Base-by-base conservation (phyloP, 2,329 filamentous ascomycete genomes). In the Hypoxylon sp. region DNA sequence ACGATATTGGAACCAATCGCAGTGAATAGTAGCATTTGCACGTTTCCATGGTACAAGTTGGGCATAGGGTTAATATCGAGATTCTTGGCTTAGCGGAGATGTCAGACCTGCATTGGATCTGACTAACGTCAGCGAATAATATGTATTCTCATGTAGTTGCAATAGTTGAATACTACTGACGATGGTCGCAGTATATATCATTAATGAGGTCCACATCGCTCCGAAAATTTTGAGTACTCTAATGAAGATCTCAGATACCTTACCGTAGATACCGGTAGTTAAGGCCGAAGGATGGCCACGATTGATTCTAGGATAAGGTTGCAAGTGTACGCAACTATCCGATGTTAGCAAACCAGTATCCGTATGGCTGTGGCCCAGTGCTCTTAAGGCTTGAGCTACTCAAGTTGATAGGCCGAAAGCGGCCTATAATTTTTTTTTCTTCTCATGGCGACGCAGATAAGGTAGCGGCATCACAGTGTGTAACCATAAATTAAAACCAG, bases 321-420 rank as follows among this genome's bases (percentile, higher is more conserved):
- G 34, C 36, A 50, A 60, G 25, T 51, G 34, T 50, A 50, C 17
- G 41, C 41, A 13, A n/a, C 11, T 30, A n/a, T 7, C 28, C 36
- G 41, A 21, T 25, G 14, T 17, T 43, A 5, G 17, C 25, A 55
- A 30, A 11, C 21, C 7, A 32, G 48, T 14, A 21, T 36, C 11
- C 28, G 28, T 30, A 30, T 30, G 28, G 55, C 13, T 36, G 30
- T 49, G 25, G 43, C n/a, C n/a, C n/a, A n/a, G n/a, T n/a, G 46
- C 23, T 60, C 36, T 43, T 43, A 32, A 51, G 46, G 56, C 45
- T 41, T 34, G 36, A 45, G 57, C 34, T 21, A 25, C 13, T 30
- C 48, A 43, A 25, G 25, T 50, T 60, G 28, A 60, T 64, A 68
- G 65, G 67, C 67, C 67, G 67, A 43, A 46, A 46, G 21, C 67